Percentiles rank a stretch among this genome's conserved stretches.
These are phyloP conservation scores for Tetrapisispora taiwanensis DNA, from an alignment of 805 yeast genomes.

Conservation along the genomic window DNA sequence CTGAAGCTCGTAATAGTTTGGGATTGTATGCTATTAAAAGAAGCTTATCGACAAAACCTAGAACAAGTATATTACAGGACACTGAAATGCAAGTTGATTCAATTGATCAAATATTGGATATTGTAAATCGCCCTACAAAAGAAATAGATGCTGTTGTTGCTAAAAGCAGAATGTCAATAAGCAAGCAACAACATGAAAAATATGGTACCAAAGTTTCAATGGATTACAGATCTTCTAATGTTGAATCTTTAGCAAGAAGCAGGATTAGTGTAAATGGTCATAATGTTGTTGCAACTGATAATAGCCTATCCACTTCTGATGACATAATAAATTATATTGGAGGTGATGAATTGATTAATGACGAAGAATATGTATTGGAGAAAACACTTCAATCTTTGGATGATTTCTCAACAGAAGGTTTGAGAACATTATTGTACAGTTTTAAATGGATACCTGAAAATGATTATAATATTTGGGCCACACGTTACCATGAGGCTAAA, in stretches of 20 bases:
- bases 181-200: constrained; percentile 46
- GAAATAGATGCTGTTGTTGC: constrained; percentile 46
- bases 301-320: not conserved
- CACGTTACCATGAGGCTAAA: constrained; percentile 62
- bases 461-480: constrained; percentile 59
- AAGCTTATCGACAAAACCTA: constrained; percentile 18
- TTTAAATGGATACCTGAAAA: constrained; percentile 55
- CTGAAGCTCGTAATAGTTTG: constrained; percentile 18
- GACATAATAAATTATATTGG: constrained; percentile 32
- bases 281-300: not conserved
- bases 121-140: constrained; percentile 35
- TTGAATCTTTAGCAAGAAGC: no score
- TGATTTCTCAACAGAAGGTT: constrained; percentile 89
- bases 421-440: constrained; percentile 79
- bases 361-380: constrained; percentile 72
- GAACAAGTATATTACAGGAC: constrained; percentile 10
- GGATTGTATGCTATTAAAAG: constrained; percentile 25
- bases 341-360: constrained; percentile 48
- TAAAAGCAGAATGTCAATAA: constrained; percentile 48
- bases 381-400: constrained; percentile 84
- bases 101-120: constrained; percentile 41
- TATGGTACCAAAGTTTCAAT: constrained; percentile 30
- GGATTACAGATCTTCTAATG: not conserved
- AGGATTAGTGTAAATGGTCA: not conserved
- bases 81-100: constrained; percentile 30